A percentile compares a stretch with the other conserved stretches of the same genome.
Evolutionary conservation across 2,329 filamentous ascomycete genomes (phyloP).

Genomic region (Penicillium carneum): DNA sequence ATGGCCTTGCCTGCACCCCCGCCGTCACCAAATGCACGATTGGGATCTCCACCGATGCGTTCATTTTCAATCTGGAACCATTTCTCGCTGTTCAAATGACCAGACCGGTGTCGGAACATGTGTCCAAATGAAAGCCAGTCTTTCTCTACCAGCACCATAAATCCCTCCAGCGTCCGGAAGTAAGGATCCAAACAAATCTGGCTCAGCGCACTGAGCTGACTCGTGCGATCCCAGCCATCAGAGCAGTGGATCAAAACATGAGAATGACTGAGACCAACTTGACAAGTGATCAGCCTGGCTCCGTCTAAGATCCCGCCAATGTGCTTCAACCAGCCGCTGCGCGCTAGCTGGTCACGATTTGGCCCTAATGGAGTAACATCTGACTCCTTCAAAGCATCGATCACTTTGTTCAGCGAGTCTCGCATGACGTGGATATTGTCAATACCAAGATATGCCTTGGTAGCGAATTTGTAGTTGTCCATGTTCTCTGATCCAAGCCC

Average conservation of each 20-base stretch:
- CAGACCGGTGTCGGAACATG: slow-evolving; percentile 93
- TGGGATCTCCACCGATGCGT: slow-evolving; percentile 64
- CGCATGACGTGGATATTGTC: slow-evolving; percentile 99
- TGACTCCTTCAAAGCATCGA: slow-evolving; percentile 89
- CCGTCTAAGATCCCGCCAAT: slow-evolving; percentile 85
- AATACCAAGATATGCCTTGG: slow-evolving; percentile 91
- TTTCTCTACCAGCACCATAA: slow-evolving; percentile 93
- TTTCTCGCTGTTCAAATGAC: slow-evolving; percentile 85
- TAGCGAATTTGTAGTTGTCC: slow-evolving; percentile 92
- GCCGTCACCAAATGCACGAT: slow-evolving; percentile 50
- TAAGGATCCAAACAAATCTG: slow-evolving; percentile 96
- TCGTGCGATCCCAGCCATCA: slow-evolving; percentile 97
- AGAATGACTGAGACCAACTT: slow-evolving; percentile 89
- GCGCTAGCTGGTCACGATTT: slow-evolving; percentile 78
- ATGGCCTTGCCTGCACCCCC: slow-evolving; percentile 72
- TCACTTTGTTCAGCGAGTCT: slow-evolving; percentile 82
- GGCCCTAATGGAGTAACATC: slow-evolving; percentile 84
- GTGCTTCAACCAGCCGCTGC: slow-evolving; percentile 90
- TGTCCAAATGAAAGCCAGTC: slow-evolving; percentile 98
- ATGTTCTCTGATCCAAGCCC: slow-evolving; percentile 96
- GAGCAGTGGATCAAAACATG: slow-evolving; percentile 97
- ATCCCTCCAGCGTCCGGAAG: slow-evolving; percentile 91
- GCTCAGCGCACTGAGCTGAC: slow-evolving; percentile 87
- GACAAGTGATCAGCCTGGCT: slow-evolving; percentile 80
- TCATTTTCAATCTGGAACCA: slow-evolving; percentile 93